Percentiles rank a stretch among this genome's conserved stretches.
These are phyloP conservation scores for Acer saccharum DNA, from an alignment of 345 rosid species.

Conservation along the genomic window DNA sequence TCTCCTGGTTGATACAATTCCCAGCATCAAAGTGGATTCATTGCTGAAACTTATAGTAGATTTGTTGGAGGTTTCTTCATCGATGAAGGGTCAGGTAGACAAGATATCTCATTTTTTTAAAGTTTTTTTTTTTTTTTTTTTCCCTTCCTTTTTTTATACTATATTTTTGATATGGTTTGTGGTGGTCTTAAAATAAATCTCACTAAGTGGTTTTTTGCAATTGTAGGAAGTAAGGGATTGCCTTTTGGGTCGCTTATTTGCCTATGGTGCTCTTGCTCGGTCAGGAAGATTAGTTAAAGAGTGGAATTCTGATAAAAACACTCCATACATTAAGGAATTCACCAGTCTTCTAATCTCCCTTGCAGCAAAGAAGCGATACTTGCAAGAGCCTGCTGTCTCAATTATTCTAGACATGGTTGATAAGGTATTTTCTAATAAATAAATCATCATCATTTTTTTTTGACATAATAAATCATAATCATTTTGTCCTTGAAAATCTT, in stretches of 20 bases:
- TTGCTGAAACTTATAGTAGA: constrained; percentile 71
- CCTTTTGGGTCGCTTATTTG: constrained; percentile 85
- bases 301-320: constrained; percentile 59
- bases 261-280: constrained; percentile 81
- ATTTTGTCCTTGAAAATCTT: constrained; percentile 2
- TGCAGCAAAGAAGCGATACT: constrained; percentile 75
- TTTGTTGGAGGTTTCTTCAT: constrained; percentile 74
- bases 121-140: background rate
- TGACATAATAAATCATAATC: background rate
- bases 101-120: background rate
- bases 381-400: constrained; percentile 88
- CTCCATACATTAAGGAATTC: constrained; percentile 62
- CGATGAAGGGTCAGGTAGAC: constrained; percentile 95
- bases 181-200: background rate
- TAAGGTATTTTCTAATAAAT: constrained; percentile 49
- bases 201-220: constrained; percentile 19
- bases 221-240: constrained; percentile 86
- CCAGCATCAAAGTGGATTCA: constrained; percentile 66
- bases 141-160: background rate
- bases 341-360: constrained; percentile 60
- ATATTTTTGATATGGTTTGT: constrained; percentile 1
- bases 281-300: constrained; percentile 69
- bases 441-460: background rate
- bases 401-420: constrained; percentile 72
- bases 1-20: constrained; percentile 47